phyloP scores from a whole-genome alignment of 148 eudicot species.

The Rhododendron kiyosumense region DNA sequence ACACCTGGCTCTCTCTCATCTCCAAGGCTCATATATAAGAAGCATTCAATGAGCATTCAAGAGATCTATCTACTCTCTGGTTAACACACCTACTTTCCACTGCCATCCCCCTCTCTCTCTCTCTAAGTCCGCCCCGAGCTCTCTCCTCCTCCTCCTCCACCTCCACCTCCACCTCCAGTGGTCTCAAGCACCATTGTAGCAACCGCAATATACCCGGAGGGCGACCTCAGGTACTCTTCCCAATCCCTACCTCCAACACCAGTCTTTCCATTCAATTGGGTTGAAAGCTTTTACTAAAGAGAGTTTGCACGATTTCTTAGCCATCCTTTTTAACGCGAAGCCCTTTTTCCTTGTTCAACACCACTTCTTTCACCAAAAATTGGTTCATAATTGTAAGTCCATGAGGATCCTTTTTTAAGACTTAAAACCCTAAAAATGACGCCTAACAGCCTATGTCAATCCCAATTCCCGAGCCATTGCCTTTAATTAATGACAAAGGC shows the following conservation, averaged over 20 bases:
- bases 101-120: too few relatives aligned
- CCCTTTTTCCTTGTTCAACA: neutral
- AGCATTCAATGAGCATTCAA: too few relatives aligned
- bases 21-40: too few relatives aligned
- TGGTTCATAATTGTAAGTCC: neutral
- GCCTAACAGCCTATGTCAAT: neutral
- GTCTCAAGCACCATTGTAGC: too few relatives aligned
- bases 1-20: too few relatives aligned
- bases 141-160: too few relatives aligned
- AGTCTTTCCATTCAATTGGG: neutral
- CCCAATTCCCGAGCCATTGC: neutral
- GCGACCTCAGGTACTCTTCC: too few relatives aligned
- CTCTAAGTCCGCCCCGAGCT: too few relatives aligned
- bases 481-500: neutral
- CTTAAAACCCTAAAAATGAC: neutral
- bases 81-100: too few relatives aligned
- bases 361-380: neutral
- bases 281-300: neutral
- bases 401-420: neutral
- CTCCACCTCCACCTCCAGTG: too few relatives aligned
- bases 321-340: neutral
- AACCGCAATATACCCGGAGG: too few relatives aligned
- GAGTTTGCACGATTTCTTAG: neutral
- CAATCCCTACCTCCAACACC: too few relatives aligned
- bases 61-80: fast-evolving